phyloP scores from a whole-genome alignment of 106 monocot species.

The Allium sativum region DNA sequence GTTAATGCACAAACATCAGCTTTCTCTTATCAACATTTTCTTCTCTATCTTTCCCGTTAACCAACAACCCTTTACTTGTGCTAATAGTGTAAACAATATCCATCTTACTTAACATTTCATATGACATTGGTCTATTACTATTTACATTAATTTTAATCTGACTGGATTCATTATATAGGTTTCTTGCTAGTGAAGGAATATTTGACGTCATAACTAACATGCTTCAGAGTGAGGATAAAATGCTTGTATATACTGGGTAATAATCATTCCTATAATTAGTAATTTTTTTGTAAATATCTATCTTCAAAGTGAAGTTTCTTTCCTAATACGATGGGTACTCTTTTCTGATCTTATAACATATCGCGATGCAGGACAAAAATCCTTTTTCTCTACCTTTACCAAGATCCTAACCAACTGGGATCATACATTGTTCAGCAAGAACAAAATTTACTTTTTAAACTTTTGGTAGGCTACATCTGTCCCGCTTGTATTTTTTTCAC shows the following conservation, averaged over 20 bases:
- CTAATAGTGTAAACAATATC: no score
- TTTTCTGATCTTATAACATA: conserved; percentile 1
- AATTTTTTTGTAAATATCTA: neutral
- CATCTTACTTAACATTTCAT: no score
- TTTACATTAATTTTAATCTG: neutral
- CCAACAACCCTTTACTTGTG: no score
- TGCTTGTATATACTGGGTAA: conserved; percentile 81
- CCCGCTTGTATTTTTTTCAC: no score
- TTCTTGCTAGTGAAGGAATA: conserved; percentile 85
- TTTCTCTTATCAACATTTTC: no score
- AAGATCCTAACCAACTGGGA: conserved; percentile 49
- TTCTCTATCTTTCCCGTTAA: no score
- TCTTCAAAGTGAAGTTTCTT: neutral
- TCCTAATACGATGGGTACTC: neutral
- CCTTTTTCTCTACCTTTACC: conserved; percentile 52
- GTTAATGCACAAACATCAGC: no score
- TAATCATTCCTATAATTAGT: conserved; percentile 1
- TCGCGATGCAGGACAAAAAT: conserved; percentile 47
- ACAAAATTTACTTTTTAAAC: conserved; percentile 41
- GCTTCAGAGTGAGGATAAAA: conserved; percentile 71
- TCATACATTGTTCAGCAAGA: conserved; percentile 51
- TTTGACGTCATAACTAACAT: conserved; percentile 82
- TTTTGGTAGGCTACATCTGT: conserved; percentile 30
- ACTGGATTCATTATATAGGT: conserved; percentile 22
- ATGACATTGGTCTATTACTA: no score